phyloP scores from a whole-genome alignment of 495 filamentous ascomycete species.

The Aspergillus saccharolyticus region DNA sequence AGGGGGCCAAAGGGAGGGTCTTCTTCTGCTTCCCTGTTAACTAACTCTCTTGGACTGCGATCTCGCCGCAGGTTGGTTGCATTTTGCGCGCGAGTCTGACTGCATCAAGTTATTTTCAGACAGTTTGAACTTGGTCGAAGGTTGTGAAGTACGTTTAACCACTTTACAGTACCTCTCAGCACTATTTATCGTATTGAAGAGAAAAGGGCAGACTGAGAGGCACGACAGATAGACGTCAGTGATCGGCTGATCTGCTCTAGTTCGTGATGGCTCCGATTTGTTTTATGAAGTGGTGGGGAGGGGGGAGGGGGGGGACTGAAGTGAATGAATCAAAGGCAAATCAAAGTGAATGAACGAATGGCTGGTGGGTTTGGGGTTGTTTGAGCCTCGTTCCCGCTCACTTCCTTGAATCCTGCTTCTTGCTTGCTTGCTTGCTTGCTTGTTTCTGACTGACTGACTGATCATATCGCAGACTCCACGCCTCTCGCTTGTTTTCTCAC shows the following conservation, averaged over 20 bases:
- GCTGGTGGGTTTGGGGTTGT: background rate
- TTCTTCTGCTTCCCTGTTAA: background rate
- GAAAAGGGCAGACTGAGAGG: background rate
- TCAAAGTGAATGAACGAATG: background rate
- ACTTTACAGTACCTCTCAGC: no score
- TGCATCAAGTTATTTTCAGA: background rate
- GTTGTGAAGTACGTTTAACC: no score
- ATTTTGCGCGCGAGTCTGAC: no score
- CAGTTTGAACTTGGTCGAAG: no score
- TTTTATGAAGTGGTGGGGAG: background rate
- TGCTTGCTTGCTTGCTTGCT: background rate
- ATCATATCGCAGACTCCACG: background rate
- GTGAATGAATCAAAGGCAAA: background rate
- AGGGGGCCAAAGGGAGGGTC: background rate
- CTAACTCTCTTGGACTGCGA: no score
- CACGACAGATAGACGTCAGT: constrained; percentile 8
- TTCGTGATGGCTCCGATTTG: background rate
- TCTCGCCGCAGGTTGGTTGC: no score
- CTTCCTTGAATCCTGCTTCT: background rate
- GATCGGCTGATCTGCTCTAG: constrained; percentile 16
- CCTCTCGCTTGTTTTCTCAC: background rate
- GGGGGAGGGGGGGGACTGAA: background rate
- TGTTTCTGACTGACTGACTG: background rate
- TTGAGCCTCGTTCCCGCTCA: constrained; percentile 7
- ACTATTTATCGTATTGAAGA: no score